Conservation (phyloP, 257 asterid species). For the Perilla frutescens region DNA sequence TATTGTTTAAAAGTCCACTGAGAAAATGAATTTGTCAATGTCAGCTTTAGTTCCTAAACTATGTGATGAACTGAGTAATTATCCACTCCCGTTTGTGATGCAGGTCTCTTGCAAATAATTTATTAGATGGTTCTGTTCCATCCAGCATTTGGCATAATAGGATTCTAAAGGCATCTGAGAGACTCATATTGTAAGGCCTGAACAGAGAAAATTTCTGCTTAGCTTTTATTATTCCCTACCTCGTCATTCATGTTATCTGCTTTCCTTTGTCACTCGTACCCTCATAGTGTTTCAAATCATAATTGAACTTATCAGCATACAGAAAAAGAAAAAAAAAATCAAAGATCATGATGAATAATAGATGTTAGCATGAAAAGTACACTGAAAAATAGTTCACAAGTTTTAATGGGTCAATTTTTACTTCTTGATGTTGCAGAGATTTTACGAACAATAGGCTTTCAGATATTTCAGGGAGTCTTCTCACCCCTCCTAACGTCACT, state of each 20-base stretch:
- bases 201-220: not conserved
- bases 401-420: not conserved
- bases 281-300: not conserved
- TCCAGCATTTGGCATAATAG: slow-evolving; percentile 80
- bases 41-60: slow-evolving; percentile 21
- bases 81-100: slow-evolving; percentile 33
- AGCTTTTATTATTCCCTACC: not conserved
- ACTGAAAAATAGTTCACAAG: slow-evolving; percentile 16
- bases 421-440: slow-evolving; percentile 58
- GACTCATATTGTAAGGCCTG: slow-evolving; percentile 66
- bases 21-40: not conserved
- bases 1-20: slow-evolving; percentile 2
- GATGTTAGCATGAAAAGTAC: not conserved
- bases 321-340: not conserved
- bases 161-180: slow-evolving; percentile 58
- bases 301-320: not conserved
- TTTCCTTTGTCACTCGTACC: not conserved
- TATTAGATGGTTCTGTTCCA: slow-evolving; percentile 75
- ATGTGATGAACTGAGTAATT: slow-evolving; percentile 20
- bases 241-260: slow-evolving; percentile 16
- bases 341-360: not conserved
- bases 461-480: slow-evolving; percentile 61
- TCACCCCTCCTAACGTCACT: slow-evolving; percentile 60
- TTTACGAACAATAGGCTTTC: slow-evolving; percentile 61
- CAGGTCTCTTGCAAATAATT: slow-evolving; percentile 82